Evolutionary conservation across 2,329 filamentous ascomycete genomes (phyloP), one percentile per base, ranked within the genome.

Genomic region (Colletotrichum brevisporum): DNA sequence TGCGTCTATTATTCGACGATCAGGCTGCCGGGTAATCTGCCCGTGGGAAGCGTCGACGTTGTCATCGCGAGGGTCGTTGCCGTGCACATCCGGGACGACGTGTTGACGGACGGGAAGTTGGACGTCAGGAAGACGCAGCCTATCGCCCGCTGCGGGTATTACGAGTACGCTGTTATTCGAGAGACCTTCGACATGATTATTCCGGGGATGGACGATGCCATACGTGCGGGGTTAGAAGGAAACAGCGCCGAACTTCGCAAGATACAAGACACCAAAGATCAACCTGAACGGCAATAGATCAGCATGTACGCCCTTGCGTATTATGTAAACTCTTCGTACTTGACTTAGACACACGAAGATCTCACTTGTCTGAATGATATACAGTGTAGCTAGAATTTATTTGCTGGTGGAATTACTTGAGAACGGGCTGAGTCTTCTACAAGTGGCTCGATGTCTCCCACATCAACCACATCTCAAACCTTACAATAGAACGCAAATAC

Each of bases 61-160:
- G 83, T 90, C 4, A 87, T 91, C 72, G 88, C 86, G 1, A 77
- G 78, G 48, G 88, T 90, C 0, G 78, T 90, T 0, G 88, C 82
- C 0, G 82, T 91, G 39, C 86, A 90, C 75, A 87, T 90, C 63
- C 80, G 82, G 5, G 87, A 90, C 53, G 75, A 78, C 12, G 86
- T 86, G 1, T 71, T 90, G 71, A 89, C 85, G 4, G 79, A 87
- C 70, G 87, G 87, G 0, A 82, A 83, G 63, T 74, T 90, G 47
- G 88, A 90, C 80, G 76, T 90, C 2, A 76, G 73, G 2, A 89
- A 89, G 78, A 88, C 85, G 24, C 79, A 83, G 78, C 88, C 88
- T 4, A 90, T 90, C 77, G 89, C 88, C 6, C 77, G 89, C 27
- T 89, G 85, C 74, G 88, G 88, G 16, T 90, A 90, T 75, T 87